phyloP scores from a whole-genome alignment of 805 yeast genomes.

The Lipomyces sp. region DNA sequence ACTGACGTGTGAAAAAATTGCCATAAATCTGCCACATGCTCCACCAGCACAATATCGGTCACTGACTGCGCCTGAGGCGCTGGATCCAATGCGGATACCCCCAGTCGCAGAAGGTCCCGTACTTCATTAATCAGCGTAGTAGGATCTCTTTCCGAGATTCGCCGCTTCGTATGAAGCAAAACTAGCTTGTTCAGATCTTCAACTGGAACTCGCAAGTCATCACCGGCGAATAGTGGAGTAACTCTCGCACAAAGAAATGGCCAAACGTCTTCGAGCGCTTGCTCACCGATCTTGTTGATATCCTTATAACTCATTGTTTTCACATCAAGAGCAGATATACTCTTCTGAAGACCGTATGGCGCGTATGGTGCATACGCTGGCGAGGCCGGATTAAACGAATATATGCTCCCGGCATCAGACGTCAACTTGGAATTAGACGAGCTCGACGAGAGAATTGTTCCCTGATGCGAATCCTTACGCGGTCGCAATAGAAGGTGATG shows the following conservation, averaged over 20 bases:
- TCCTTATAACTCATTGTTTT: conserved; percentile 36
- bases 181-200: conserved; percentile 62
- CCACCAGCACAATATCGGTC: conserved; percentile 42
- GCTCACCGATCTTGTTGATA: conserved; percentile 45
- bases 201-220: conserved; percentile 55
- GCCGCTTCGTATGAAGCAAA: conserved; percentile 48
- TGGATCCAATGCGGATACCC: conserved; percentile 39
- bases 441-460: conserved; percentile 49
- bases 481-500: conserved; percentile 49
- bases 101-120: conserved; percentile 49
- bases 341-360: conserved; percentile 39
- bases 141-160: conserved; percentile 48
- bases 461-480: conserved; percentile 48
- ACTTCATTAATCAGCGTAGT: conserved; percentile 52
- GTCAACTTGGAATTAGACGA: conserved; percentile 51
- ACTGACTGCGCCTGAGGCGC: conserved; percentile 45
- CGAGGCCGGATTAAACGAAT: conserved; percentile 49
- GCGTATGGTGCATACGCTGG: conserved; percentile 42
- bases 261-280: conserved; percentile 57
- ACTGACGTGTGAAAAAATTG: conserved; percentile 57
- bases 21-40: conserved; percentile 46
- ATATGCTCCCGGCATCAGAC: conserved; percentile 50
- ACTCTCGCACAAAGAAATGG: conserved; percentile 51
- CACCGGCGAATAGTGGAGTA: conserved; percentile 56
- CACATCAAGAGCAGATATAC: conserved; percentile 42